Percentiles rank a stretch among this genome's conserved stretches.
phyloP scores from a whole-genome alignment of 2,329 filamentous ascomycete species.

The Thyridium curvatum region DNA sequence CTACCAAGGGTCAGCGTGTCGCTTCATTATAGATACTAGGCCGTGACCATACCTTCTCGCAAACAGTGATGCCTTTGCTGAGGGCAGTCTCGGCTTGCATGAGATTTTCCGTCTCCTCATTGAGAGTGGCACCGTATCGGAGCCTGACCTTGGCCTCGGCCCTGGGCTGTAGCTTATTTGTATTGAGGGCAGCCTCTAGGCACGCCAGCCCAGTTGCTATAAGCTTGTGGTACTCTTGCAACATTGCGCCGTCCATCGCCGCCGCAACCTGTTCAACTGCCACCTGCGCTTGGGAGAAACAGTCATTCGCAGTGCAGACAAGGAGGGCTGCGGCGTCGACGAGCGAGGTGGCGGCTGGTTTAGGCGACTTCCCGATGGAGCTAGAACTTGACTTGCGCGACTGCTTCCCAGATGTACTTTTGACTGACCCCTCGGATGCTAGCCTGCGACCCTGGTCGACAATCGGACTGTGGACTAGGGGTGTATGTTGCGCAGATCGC shows the following conservation, averaged over 20 bases:
- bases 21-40: neutral
- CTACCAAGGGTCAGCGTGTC: constrained; percentile 19
- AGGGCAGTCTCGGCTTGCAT: constrained; percentile 67
- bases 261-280: constrained; percentile 43
- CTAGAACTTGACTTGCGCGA: constrained; percentile 7
- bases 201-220: constrained; percentile 68
- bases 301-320: constrained; percentile 69
- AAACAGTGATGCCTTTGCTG: constrained; percentile 64
- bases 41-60: constrained; percentile 58
- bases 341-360: constrained; percentile 29
- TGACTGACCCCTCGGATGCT: too few species aligned
- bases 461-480: too few species aligned
- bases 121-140: constrained; percentile 64
- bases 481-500: constrained; percentile 9
- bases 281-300: constrained; percentile 58
- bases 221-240: constrained; percentile 65
- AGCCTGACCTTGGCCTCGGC: constrained; percentile 64
- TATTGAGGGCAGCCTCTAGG: constrained; percentile 62
- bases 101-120: constrained; percentile 71
- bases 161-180: constrained; percentile 52
- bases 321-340: constrained; percentile 53
- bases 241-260: constrained; percentile 40
- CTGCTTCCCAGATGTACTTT: too few species aligned
- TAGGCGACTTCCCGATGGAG: constrained; percentile 24
- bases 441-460: too few species aligned